Base-by-base conservation (phyloP, 352 stramenopile genomes). In the Phytophthora fragariaefolia region DNA sequence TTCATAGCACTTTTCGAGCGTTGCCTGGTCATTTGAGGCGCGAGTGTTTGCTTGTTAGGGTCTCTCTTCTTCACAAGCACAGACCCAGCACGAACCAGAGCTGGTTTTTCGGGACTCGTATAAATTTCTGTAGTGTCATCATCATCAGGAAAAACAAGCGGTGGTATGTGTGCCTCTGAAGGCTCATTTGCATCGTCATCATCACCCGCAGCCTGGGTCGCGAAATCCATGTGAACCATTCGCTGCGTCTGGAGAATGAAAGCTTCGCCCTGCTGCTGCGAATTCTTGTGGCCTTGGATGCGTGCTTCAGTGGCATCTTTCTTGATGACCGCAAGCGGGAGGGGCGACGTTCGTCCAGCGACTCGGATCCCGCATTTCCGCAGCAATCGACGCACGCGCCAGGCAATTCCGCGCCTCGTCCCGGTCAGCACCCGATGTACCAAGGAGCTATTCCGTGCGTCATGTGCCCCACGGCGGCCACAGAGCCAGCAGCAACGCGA, bases 231-330 rank as follows among this genome's bases (percentile, higher is more conserved):
- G 54, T 62, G 69, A 0, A 73, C 68, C 66, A 94, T 80, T 9
- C 85, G 80, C 47, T 92, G 83, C 0, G 79, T 91, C 59, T 90
- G 82, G 58, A 85, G 70, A 15, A 92, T 80, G 63, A 94, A 92
- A 20, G 82, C 73, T 46, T 58, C 61, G 18, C 77, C 85, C 45
- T 92, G 79, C 58, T 94, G 87, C 22, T 77, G 70, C 17, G 77
- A 88, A 74, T 91, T 94, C 71, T 94, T 94, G 70, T 92, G 82
- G 30, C 80, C 83, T 43, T 80, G 73, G 54, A 94, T 91, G 18
- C 82, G 71, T 7, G 85, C 83, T 15, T 59, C 30, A 24, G 74
- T 77, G 27, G 85, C 83, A 51, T 94, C 85, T 61, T 82, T 86
- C 58, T 86, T 74, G 63, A 94, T 93, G 60, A 93, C 79, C 0